A percentile compares a stretch with the other conserved stretches of the same genome.
Evolutionary conservation across 129 eudicot species (phyloP).

Genomic region (Logfia minima): DNA sequence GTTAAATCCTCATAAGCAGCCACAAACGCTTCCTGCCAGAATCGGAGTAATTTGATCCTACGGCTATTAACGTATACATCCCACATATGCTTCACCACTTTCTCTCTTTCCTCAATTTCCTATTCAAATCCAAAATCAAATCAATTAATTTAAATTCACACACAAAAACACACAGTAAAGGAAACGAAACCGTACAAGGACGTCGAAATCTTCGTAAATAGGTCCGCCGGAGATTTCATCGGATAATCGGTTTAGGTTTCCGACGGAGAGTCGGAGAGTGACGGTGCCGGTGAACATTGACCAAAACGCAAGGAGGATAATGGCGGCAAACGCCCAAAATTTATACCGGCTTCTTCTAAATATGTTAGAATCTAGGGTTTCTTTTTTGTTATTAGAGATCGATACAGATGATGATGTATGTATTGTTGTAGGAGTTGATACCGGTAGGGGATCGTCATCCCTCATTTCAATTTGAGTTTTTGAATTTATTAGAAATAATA

Average conservation of each 20-base stretch:
- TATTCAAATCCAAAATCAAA: constrained; percentile 30
- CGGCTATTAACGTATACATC: constrained; percentile 79
- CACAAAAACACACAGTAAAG: background rate
- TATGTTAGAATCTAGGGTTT: constrained; percentile 39
- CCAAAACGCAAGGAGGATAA: constrained; percentile 79
- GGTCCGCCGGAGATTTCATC: constrained; percentile 44
- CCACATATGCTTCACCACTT: constrained; percentile 95
- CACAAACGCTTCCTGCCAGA: constrained; percentile 96
- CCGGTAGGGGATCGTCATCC: constrained; percentile 78
- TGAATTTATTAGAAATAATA: constrained; percentile 1
- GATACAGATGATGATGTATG: constrained; percentile 41
- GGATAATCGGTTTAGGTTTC: constrained; percentile 58
- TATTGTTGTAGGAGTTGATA: constrained; percentile 59
- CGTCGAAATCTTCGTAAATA: constrained; percentile 72
- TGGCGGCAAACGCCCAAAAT: constrained; percentile 82
- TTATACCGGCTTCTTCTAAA: constrained; percentile 79
- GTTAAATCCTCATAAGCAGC: constrained; percentile 93
- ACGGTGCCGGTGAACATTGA: constrained; percentile 89
- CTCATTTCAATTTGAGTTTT: constrained; percentile 38
- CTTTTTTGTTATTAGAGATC: constrained; percentile 38
- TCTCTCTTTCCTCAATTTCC: constrained; percentile 98
- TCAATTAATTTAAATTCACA: constrained; percentile 5
- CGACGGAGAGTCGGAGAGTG: constrained; percentile 86
- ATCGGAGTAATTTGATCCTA: constrained; percentile 63
- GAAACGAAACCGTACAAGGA: constrained; percentile 47